phyloP scores from a whole-genome alignment of 1,284 basidiomycete species.

The Marasmius tenuissimus region DNA sequence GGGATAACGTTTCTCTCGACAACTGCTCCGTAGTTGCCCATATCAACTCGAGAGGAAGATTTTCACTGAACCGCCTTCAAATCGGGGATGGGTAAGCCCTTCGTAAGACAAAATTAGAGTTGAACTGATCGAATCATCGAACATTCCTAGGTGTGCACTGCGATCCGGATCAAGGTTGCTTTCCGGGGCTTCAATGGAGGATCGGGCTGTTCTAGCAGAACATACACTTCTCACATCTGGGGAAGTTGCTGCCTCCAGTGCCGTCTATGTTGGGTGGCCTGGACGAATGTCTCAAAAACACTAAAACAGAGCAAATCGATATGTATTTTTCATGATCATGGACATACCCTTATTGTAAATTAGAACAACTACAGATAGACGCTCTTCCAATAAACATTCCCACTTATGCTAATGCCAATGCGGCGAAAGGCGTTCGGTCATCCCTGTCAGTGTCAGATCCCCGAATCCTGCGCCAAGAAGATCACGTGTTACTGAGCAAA shows the following conservation, averaged over 20 bases:
- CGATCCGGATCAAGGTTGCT: slow-evolving; percentile 44
- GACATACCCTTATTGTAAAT: too few relatives aligned
- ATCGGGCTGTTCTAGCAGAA: slow-evolving; percentile 44
- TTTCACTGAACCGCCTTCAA: slow-evolving; percentile 39
- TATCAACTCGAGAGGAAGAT: slow-evolving; percentile 44
- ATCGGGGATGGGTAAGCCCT: slow-evolving; percentile 35
- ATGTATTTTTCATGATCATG: too few relatives aligned
- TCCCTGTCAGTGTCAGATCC: too few relatives aligned
- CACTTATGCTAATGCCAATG: too few relatives aligned
- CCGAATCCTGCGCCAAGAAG: too few relatives aligned
- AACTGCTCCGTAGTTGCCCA: slow-evolving; percentile 46
- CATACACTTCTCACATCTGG: slow-evolving; percentile 47
- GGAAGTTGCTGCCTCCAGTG: slow-evolving; percentile 40
- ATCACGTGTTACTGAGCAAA: too few relatives aligned
- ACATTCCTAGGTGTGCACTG: slow-evolving; percentile 30
- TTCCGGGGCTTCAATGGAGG: slow-evolving; percentile 50
- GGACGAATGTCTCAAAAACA: not conserved
- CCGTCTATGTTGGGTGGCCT: slow-evolving; percentile 43
- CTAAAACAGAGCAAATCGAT: not conserved
- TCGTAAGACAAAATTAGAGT: not conserved
- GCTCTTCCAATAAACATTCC: too few relatives aligned
- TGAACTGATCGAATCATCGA: not conserved
- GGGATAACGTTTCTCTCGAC: slow-evolving; percentile 39
- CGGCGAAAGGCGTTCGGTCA: too few relatives aligned
- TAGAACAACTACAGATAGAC: too few relatives aligned